Percentiles rank a stretch among this genome's conserved stretches.
phyloP scores from a whole-genome alignment of 208 protist species.

The Acanthamoeba rhysodes region DNA sequence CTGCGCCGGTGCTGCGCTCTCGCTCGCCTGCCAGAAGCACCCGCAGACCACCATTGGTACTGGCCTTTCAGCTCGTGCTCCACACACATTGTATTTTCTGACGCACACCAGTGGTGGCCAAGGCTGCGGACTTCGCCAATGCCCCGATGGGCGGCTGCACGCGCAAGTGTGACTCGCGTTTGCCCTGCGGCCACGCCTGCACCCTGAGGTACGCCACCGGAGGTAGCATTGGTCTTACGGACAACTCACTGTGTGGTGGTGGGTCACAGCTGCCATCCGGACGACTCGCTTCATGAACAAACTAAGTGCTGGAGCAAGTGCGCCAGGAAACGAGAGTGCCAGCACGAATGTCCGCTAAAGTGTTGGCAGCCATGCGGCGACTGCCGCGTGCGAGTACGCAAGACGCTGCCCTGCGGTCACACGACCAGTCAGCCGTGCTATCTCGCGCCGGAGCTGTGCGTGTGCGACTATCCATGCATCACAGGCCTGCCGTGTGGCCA shows the following conservation, averaged over 20 bases:
- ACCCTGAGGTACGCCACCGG: background rate
- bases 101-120: too few species aligned
- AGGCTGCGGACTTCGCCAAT: background rate
- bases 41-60: background rate
- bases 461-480: background rate
- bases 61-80: too few species aligned
- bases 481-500: conserved; percentile 75
- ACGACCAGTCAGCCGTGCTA: background rate
- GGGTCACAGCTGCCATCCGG: conserved; percentile 69
- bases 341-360: conserved; percentile 63
- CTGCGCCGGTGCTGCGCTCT: background rate
- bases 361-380: conserved; percentile 73
- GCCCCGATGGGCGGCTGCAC: conserved; percentile 79
- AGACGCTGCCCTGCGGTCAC: conserved; percentile 56
- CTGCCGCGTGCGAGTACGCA: background rate
- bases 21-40: conserved; percentile 80
- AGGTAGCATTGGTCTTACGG: background rate
- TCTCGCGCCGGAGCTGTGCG: background rate
- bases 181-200: conserved; percentile 82
- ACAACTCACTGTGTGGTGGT: background rate
- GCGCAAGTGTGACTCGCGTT: background rate
- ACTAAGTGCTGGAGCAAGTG: conserved; percentile 73
- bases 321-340: conserved; percentile 57
- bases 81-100: too few species aligned
- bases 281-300: conserved; percentile 49